phyloP scores from a whole-genome alignment of 106 monocot genomes.

The Dioscorea dumetorum region DNA sequence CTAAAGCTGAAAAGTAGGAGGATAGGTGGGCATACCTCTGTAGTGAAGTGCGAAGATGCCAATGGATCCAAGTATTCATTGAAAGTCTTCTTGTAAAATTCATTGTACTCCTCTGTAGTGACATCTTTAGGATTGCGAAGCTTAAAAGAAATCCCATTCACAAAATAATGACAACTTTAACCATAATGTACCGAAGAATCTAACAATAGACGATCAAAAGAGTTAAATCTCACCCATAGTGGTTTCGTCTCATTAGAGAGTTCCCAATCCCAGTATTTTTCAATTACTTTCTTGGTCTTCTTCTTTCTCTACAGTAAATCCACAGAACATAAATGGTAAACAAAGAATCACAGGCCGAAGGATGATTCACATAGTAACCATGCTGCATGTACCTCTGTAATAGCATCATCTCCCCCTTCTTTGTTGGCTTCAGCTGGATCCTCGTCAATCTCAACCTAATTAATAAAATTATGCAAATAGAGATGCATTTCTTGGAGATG shows the following conservation, averaged over 20 bases:
- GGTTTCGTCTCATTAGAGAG: slow-evolving; percentile 94
- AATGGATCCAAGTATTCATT: slow-evolving; percentile 94
- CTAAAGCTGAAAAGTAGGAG: too few species aligned
- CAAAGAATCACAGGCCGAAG: too few species aligned
- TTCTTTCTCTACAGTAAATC: slow-evolving; percentile 61
- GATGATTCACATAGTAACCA: background rate
- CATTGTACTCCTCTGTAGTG: slow-evolving; percentile 91
- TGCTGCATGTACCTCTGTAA: slow-evolving; percentile 41
- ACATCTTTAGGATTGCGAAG: slow-evolving; percentile 96
- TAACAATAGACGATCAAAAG: background rate
- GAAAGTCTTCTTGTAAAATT: slow-evolving; percentile 96
- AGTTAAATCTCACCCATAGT: slow-evolving; percentile 72
- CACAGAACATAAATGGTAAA: background rate
- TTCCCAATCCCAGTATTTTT: slow-evolving; percentile 99
- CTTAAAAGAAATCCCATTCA: slow-evolving; percentile 22
- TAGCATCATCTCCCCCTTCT: slow-evolving; percentile 50
- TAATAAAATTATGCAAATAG: background rate
- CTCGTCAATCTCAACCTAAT: slow-evolving; percentile 92
- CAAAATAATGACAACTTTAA: background rate
- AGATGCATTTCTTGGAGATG: background rate
- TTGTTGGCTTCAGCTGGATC: slow-evolving; percentile 65
- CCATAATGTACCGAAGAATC: background rate
- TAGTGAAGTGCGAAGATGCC: slow-evolving; percentile 94
- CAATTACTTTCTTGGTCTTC: slow-evolving; percentile 90
- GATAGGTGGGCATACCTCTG: slow-evolving; percentile 49